These are phyloP conservation scores for Rhodosporidiobolus sp. DNA, from an alignment of 768 basidiomycete genomes.

Conservation along the genomic window DNA sequence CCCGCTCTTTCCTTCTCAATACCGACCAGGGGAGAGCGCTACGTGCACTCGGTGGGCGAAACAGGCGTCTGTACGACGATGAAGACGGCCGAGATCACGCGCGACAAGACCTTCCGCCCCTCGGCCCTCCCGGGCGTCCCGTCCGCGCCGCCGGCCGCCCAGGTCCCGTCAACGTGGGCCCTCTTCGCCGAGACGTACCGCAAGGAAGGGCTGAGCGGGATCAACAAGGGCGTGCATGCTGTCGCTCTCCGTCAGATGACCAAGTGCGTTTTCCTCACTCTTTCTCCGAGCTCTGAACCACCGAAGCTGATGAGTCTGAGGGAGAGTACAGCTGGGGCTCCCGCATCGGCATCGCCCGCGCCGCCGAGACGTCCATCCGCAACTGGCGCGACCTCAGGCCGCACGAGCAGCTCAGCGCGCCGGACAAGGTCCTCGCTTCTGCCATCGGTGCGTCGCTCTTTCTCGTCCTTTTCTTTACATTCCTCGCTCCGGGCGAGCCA, in stretches of 20 bases:
- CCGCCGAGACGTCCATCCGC: conserved; percentile 70
- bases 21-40: background rate
- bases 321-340: background rate
- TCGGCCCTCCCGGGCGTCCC: conserved; percentile 11
- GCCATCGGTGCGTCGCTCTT: conserved; percentile 56
- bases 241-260: conserved; percentile 52
- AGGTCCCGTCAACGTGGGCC: conserved; percentile 68
- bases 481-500: too few relatives aligned
- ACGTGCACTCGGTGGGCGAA: too few relatives aligned
- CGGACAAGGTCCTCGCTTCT: conserved; percentile 84
- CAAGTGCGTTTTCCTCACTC: conserved; percentile 72
- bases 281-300: background rate
- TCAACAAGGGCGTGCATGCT: conserved; percentile 95
- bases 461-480: too few relatives aligned
- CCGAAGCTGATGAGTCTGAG: background rate
- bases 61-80: conserved; percentile 84
- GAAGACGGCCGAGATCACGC: conserved; percentile 97
- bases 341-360: conserved; percentile 27
- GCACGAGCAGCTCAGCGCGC: conserved; percentile 63
- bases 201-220: conserved; percentile 84
- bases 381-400: conserved; percentile 72
- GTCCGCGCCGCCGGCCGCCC: conserved; percentile 57
- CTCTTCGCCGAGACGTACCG: conserved; percentile 92
- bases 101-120: conserved; percentile 67
- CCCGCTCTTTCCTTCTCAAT: background rate